These are phyloP conservation scores for Alternaria brassicae DNA, from an alignment of 2,329 filamentous ascomycete species.

Conservation along the genomic window DNA sequence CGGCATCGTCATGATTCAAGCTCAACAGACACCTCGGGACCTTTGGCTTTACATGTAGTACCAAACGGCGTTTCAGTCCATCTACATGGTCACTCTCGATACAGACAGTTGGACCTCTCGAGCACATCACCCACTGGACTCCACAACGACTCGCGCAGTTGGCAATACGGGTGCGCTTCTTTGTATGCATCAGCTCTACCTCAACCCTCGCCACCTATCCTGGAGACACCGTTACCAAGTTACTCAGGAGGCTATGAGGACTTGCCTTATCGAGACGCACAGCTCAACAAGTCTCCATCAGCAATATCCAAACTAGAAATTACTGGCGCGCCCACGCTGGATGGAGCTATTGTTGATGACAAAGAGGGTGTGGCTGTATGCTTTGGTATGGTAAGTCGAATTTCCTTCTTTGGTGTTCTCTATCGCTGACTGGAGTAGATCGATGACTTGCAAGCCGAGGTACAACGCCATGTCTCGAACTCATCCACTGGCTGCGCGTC, in stretches of 20 bases:
- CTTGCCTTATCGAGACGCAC: background rate
- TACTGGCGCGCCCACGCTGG: background rate
- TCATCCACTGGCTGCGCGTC: background rate
- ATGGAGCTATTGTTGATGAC: background rate
- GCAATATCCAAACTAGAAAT: background rate
- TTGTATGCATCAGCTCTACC: background rate
- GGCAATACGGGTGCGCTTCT: background rate
- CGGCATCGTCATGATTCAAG: background rate
- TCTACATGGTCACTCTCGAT: too few species aligned
- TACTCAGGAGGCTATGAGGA: background rate
- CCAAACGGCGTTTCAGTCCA: background rate
- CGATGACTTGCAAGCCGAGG: background rate
- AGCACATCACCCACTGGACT: fast-evolving
- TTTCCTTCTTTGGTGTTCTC: background rate
- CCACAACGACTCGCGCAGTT: background rate
- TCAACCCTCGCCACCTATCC: background rate
- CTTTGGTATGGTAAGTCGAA: background rate
- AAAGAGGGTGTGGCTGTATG: background rate
- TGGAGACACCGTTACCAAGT: background rate
- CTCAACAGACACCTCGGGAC: background rate
- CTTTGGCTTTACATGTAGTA: background rate
- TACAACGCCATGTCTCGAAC: background rate
- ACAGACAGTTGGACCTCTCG: background rate
- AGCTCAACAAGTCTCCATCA: background rate
- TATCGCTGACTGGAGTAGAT: background rate